A percentile compares a stretch with the other conserved stretches of the same genome.
Conservation (phyloP, 345 rosid genomes). For the Hibiscus syriacus region DNA sequence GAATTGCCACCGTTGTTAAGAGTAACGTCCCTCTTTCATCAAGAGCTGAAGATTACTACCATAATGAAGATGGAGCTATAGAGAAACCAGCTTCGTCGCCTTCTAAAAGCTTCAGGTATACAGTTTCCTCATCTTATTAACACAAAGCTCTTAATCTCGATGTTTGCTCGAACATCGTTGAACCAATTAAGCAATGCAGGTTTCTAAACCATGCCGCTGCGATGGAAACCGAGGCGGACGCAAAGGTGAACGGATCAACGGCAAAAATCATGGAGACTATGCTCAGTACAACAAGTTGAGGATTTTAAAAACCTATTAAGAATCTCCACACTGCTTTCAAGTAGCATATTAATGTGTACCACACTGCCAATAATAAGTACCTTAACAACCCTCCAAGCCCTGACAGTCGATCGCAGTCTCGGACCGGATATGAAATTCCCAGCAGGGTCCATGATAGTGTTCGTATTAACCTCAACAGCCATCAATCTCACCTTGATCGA, state of each 20-base stretch:
- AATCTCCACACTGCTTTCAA: slow-evolving; percentile 34
- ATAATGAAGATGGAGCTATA: too few species aligned
- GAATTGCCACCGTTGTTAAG: too few species aligned
- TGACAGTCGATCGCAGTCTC: too few species aligned
- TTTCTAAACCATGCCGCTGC: slow-evolving; percentile 46
- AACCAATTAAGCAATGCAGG: slow-evolving; percentile 3
- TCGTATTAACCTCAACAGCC: slow-evolving; percentile 17
- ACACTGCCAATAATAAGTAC: slow-evolving; percentile 25
- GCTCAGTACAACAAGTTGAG: slow-evolving; percentile 50
- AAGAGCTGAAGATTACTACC: too few species aligned
- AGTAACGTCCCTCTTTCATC: too few species aligned
- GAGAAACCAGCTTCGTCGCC: too few species aligned
- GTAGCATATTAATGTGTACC: slow-evolving; percentile 23
- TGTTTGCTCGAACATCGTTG: too few species aligned
- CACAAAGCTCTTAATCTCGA: too few species aligned
- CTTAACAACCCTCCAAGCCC: too few species aligned
- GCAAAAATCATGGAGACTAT: slow-evolving; percentile 35
- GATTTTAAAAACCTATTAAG: slow-evolving; percentile 42
- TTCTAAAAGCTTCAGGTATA: too few species aligned
- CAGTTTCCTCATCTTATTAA: too few species aligned
- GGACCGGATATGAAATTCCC: slow-evolving; percentile 42
- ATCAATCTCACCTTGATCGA: slow-evolving; percentile 26
- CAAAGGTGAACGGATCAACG: slow-evolving; percentile 4
- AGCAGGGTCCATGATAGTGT: slow-evolving; percentile 34
- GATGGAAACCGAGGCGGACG: slow-evolving; percentile 30